Percentiles rank a stretch among this genome's conserved stretches.
These are phyloP conservation scores for Raffaelea arxii DNA, from an alignment of 2,329 filamentous ascomycete species.

Conservation along the genomic window DNA sequence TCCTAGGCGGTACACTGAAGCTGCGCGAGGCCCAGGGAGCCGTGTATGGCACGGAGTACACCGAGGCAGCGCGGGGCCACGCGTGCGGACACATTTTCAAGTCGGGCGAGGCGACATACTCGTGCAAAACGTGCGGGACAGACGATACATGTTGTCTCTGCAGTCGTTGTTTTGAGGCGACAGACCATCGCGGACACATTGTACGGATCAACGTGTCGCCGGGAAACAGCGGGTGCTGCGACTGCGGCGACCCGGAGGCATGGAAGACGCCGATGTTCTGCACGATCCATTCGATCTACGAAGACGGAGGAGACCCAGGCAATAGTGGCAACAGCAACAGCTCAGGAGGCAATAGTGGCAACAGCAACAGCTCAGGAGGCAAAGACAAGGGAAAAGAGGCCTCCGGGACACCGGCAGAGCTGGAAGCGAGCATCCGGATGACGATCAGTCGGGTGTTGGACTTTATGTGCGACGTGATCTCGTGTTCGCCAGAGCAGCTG, in stretches of 20 bases:
- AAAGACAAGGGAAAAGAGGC: conserved; percentile 54
- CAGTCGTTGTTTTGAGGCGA: conserved; percentile 87
- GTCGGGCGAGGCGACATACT: conserved; percentile 83
- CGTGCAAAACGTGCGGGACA: conserved; percentile 85
- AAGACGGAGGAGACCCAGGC: conserved; percentile 8
- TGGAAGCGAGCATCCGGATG: conserved; percentile 69
- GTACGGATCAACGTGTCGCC: conserved; percentile 57
- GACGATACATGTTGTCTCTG: conserved; percentile 96
- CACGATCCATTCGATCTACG: conserved; percentile 74
- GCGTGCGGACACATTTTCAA: conserved; percentile 97
- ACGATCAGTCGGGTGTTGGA: conserved; percentile 81
- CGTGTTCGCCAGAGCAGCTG: conserved; percentile 92
- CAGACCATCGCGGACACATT: conserved; percentile 87
- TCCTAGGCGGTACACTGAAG: conserved; percentile 55
- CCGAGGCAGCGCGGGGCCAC: conserved; percentile 80
- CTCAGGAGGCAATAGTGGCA: neutral
- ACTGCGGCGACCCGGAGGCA: conserved; percentile 92
- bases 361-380: conserved; percentile 9
- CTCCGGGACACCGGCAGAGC: conserved; percentile 58
- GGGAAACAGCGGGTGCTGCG: conserved; percentile 50
- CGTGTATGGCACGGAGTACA: conserved; percentile 91
- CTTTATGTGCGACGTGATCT: conserved; percentile 96
- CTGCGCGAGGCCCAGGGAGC: conserved; percentile 82
- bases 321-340: neutral
- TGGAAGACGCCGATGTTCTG: conserved; percentile 85